phyloP scores from a whole-genome alignment of 2,329 filamentous ascomycete genomes.

The Lasiodiplodia hormozganensis region DNA sequence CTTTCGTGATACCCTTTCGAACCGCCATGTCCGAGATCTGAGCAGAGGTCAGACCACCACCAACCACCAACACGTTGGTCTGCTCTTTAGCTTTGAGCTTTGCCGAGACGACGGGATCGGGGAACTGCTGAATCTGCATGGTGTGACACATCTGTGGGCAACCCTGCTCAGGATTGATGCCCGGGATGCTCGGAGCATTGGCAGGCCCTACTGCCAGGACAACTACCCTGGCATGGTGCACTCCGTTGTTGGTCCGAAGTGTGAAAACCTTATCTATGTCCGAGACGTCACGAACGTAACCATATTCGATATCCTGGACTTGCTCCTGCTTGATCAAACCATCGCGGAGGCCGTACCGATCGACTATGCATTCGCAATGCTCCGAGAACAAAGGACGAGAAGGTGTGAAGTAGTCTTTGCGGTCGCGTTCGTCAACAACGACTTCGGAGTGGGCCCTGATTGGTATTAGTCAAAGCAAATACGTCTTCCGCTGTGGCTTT shows the following conservation, averaged over 20 bases:
- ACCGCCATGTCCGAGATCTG: conserved; percentile 74
- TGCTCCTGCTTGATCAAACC: conserved; percentile 66
- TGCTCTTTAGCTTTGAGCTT: conserved; percentile 58
- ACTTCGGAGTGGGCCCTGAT: conserved; percentile 37
- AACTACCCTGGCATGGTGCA: conserved; percentile 66
- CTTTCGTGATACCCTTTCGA: conserved; percentile 68
- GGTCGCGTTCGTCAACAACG: conserved; percentile 54
- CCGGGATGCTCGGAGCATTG: conserved; percentile 61
- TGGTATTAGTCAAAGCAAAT: background rate
- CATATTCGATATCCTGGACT: conserved; percentile 68
- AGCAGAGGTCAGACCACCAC: conserved; percentile 77
- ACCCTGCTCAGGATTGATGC: conserved; percentile 31
- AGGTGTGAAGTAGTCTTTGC: conserved; percentile 56
- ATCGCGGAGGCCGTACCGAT: conserved; percentile 56
- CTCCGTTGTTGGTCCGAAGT: conserved; percentile 62
- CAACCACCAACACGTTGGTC: conserved; percentile 75
- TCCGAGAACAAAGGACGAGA: conserved; percentile 49
- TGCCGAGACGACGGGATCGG: conserved; percentile 58
- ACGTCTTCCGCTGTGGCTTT: background rate
- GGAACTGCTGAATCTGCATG: conserved; percentile 67
- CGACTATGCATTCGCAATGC: conserved; percentile 50
- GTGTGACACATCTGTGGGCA: conserved; percentile 66
- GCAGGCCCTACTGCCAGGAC: conserved; percentile 76
- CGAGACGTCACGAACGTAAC: conserved; percentile 54
- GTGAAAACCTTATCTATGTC: conserved; percentile 67